These are phyloP conservation scores for Fusarium pseudoanthophilum DNA, from an alignment of 2,329 filamentous ascomycete genomes.

Conservation along the genomic window DNA sequence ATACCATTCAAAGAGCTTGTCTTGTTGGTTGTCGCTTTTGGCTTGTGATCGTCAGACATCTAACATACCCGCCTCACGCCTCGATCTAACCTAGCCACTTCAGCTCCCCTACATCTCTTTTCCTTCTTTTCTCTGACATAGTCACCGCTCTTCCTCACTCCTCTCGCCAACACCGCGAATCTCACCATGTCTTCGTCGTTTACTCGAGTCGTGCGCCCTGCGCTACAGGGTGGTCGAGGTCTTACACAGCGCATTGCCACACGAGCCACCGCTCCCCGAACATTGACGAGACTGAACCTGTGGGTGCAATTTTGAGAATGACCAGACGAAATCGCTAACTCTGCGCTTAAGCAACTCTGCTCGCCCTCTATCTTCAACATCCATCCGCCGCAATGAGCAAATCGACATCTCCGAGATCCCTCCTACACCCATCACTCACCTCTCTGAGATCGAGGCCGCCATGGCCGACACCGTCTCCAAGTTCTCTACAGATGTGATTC, in stretches of 20 bases:
- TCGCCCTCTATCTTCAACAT: constrained; percentile 70
- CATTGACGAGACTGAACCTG: constrained; percentile 41
- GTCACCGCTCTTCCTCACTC: not conserved
- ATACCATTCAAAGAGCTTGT: constrained; percentile 2
- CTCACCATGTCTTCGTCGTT: constrained; percentile 57
- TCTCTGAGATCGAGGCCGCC: constrained; percentile 88
- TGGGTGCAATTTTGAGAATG: constrained; percentile 31
- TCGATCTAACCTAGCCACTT: constrained; percentile 2
- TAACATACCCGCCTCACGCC: constrained; percentile 20
- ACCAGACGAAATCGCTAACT: not conserved
- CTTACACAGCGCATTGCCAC: constrained; percentile 46
- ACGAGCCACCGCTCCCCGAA: constrained; percentile 34
- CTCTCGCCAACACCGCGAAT: not conserved
- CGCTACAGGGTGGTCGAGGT: constrained; percentile 57
- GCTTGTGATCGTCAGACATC: constrained; percentile 35
- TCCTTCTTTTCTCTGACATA: not conserved
- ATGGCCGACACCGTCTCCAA: constrained; percentile 92
- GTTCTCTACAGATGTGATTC: constrained; percentile 88
- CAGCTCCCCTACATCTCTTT: not conserved
- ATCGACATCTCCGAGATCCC: constrained; percentile 79
- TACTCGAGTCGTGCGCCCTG: constrained; percentile 62
- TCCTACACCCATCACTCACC: constrained; percentile 91
- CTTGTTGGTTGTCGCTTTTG: constrained; percentile 7
- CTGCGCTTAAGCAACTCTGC: constrained; percentile 44
- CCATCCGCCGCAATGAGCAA: constrained; percentile 58